Evolutionary conservation across 371 early-diverging fungal species (phyloP).

Genomic region (Actinomucor elegans): DNA sequence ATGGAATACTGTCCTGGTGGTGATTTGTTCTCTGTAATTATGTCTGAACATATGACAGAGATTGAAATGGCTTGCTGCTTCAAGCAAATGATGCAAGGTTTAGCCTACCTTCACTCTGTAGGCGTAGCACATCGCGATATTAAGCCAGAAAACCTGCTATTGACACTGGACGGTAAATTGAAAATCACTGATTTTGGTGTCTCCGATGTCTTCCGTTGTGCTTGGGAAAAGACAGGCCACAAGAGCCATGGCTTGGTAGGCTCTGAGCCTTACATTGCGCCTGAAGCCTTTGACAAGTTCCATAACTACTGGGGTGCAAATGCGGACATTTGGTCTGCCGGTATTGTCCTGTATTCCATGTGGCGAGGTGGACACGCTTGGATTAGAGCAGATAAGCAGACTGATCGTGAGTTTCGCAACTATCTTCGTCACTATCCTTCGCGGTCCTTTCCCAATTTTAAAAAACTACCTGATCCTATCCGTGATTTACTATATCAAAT

Average conservation of each 20-base stretch:
- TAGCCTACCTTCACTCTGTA: slow-evolving; percentile 85
- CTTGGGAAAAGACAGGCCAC: slow-evolving; percentile 70
- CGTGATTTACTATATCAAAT: slow-evolving; percentile 70
- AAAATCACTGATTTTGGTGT: slow-evolving; percentile 98
- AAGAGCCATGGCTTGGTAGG: slow-evolving; percentile 78
- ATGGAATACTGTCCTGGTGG: slow-evolving; percentile 90
- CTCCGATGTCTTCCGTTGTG: slow-evolving; percentile 84
- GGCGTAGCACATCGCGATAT: slow-evolving; percentile 93
- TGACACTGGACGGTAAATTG: slow-evolving; percentile 73
- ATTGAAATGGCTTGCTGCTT: slow-evolving; percentile 79
- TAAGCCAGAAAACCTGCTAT: slow-evolving; percentile 87
- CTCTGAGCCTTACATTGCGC: slow-evolving; percentile 87
- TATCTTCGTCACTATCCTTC: slow-evolving; percentile 53
- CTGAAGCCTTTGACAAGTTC: slow-evolving; percentile 64
- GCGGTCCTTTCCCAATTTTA: slow-evolving; percentile 61
- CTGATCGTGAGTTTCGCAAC: slow-evolving; percentile 68
- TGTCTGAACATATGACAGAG: slow-evolving; percentile 63
- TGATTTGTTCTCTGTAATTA: slow-evolving; percentile 71
- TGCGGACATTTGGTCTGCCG: slow-evolving; percentile 81
- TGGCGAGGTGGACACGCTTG: slow-evolving; percentile 74
- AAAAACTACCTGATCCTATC: slow-evolving; percentile 51
- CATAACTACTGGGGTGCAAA: slow-evolving; percentile 74
- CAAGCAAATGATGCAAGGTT: slow-evolving; percentile 85
- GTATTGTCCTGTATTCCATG: slow-evolving; percentile 79
- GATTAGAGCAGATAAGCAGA: slow-evolving; percentile 59